phyloP scores from a whole-genome alignment of 2,329 filamentous ascomycete genomes.

The Eutypella sp. region DNA sequence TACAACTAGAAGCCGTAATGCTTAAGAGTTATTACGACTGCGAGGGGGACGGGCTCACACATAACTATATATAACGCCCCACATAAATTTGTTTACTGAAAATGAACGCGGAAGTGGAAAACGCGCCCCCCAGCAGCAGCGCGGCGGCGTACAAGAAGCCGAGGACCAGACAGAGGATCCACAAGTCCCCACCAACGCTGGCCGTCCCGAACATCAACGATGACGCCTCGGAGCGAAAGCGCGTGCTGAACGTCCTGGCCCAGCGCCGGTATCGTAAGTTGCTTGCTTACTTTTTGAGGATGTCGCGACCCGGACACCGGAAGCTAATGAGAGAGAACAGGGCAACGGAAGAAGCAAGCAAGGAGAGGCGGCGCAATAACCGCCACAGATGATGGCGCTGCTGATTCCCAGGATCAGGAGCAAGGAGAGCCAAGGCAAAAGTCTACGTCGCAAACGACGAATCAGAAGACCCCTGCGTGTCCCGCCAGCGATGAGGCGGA shows the following conservation, averaged over 20 bases:
- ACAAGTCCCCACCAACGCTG: conserved; percentile 36
- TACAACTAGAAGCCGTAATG: not conserved
- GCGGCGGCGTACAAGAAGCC: conserved; percentile 8
- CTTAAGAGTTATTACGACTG: not conserved
- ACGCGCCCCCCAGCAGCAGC: not conserved
- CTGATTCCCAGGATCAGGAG: no score
- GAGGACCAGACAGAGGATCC: conserved; percentile 31
- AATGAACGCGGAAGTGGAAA: not conserved
- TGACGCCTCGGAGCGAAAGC: conserved; percentile 48
- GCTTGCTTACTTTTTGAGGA: no score
- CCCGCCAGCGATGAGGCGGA: no score
- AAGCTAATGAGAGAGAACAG: no score
- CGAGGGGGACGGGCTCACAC: not conserved
- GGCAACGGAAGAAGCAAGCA: conserved; percentile 8
- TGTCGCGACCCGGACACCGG: no score
- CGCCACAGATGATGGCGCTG: no score
- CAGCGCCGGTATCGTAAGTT: conserved; percentile 48
- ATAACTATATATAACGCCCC: not conserved
- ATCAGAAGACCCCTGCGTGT: no score
- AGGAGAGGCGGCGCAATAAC: not conserved
- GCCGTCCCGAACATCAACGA: conserved; percentile 44
- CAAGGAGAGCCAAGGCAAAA: no score
- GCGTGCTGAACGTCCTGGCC: conserved; percentile 48
- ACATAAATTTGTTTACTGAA: not conserved
- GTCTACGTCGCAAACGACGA: no score